Percentiles rank a stretch among this genome's conserved stretches.
These are phyloP conservation scores for Porphyra umbilicalis DNA, from an alignment of 31 red algal species.

Conservation along the genomic window DNA sequence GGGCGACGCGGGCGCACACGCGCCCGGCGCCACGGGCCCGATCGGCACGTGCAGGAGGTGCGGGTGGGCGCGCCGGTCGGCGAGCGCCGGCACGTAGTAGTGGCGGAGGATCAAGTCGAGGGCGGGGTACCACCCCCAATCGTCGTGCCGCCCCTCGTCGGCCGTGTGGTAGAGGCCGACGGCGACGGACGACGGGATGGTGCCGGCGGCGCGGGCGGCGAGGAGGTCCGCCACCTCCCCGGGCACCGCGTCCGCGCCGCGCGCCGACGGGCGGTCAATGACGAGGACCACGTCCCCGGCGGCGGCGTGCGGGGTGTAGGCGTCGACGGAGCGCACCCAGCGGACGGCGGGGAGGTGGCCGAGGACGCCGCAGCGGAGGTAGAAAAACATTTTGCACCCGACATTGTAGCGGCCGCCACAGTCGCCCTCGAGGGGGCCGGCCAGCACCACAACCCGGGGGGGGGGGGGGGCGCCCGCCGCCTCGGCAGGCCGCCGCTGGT, in stretches of 20 bases:
- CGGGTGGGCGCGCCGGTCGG: not conserved
- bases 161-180: slow-evolving; percentile 49
- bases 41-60: slow-evolving; percentile 33
- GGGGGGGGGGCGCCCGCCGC: too few species aligned
- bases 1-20: slow-evolving; percentile 8
- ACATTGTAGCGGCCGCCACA: slow-evolving; percentile 23
- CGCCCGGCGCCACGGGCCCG: slow-evolving; percentile 24
- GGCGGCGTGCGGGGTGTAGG: slow-evolving; percentile 9
- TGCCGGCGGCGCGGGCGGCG: not conserved
- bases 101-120: slow-evolving; percentile 36
- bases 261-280: slow-evolving; percentile 15
- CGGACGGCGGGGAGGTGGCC: slow-evolving; percentile 19
- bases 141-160: slow-evolving; percentile 22
- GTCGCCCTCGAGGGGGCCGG: slow-evolving; percentile 9
- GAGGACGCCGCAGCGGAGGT: slow-evolving; percentile 28
- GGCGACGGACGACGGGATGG: not conserved
- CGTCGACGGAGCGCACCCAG: slow-evolving; percentile 7
- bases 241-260: slow-evolving; percentile 9
- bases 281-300: slow-evolving; percentile 35
- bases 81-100: slow-evolving; percentile 37
- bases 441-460: not conserved
- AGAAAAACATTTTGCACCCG: slow-evolving; percentile 50
- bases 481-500: not conserved
- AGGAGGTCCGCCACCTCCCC: slow-evolving; percentile 7
- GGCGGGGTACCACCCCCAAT: slow-evolving; percentile 37